phyloP scores from a whole-genome alignment of 192 early-diverging fungal species.

The Coemansia sp. region DNA sequence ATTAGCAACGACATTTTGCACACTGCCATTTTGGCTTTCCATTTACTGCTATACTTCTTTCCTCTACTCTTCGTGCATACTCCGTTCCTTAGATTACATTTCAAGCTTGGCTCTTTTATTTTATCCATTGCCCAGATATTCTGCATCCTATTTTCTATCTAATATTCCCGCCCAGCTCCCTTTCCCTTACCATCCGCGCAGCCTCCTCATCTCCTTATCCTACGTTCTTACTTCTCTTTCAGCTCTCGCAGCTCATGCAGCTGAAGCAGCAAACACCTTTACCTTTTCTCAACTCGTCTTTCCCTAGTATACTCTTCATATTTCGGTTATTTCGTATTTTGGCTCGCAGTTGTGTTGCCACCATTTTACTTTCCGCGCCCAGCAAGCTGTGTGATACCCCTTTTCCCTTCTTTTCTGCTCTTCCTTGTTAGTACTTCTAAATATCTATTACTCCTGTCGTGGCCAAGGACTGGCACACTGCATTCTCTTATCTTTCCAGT shows the following conservation, averaged over 20 bases:
- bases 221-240: slow-evolving; percentile 1
- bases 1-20: slow-evolving; percentile 3
- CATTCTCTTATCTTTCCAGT: neutral
- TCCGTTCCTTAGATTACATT: slow-evolving; percentile 12
- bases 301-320: neutral
- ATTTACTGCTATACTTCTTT: slow-evolving; percentile 8
- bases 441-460: neutral
- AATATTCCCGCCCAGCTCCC: slow-evolving; percentile 3
- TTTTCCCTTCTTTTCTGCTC: neutral
- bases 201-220: slow-evolving; percentile 5
- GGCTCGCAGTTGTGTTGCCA: neutral
- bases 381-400: neutral
- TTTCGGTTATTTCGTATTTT: slow-evolving; percentile 4
- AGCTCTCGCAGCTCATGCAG: slow-evolving; percentile 3
- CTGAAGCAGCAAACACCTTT: slow-evolving; percentile 7
- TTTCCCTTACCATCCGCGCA: neutral
- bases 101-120: slow-evolving; percentile 5
- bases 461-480: neutral
- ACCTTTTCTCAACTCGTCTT: slow-evolving; percentile 3
- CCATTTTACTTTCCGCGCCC: neutral
- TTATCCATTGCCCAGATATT: slow-evolving; percentile 4
- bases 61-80: slow-evolving; percentile 11
- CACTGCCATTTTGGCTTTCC: slow-evolving; percentile 9
- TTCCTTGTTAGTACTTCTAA: neutral
- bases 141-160: slow-evolving; percentile 6